Evolutionary conservation across 2,329 filamentous ascomycete genomes (phyloP), one percentile per base, ranked within the genome.

Genomic region (Polychaeton citri): DNA sequence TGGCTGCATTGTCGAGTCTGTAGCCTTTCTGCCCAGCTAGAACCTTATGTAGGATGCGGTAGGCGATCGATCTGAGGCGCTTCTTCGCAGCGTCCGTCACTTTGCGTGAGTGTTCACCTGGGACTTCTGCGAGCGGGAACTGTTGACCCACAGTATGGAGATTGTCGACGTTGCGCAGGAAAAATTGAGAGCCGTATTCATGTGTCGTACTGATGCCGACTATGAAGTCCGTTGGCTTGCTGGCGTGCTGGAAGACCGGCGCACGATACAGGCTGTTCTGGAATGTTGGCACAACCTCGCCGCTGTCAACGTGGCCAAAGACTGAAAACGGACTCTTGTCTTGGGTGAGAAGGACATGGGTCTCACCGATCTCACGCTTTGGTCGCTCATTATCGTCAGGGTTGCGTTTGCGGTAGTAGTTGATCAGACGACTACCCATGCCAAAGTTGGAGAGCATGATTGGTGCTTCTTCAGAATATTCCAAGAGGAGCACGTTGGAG

Each of bases 1-100:
- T 63, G 43, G 63, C 62, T 38, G 63, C 59, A 37, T 69, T 81
- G 2, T 87, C 95, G 24, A 98, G 81, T 49, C 88, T 83, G n/a
- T 74, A 75, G 12, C 93, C 74, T 17, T 86, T 72, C 31, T 76
- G 71, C 41, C 77, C 66, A 18, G 79, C 73, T 13, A 74, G 67
- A 49, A 79, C 85, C 49, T 83, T 82, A 43, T 79, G 74, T 50
- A 93, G 83, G 55, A 94, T 77, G 34, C 90, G 81, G 57, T 85
- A 95, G 0, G 86, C 82, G 26, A 98, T 77, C 79, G 95, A 95
- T 65, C 90, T 94, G 59, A 98, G 78, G 21, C 90, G 77, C 59
- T 90, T 93, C 66, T 98, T 98, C 21, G 84, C 80, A n/a, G 88
- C 86, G 38, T 92, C 94, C 0, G 90, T 98, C 19, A 96, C 88